Evolutionary conservation across 2,329 filamentous ascomycete species (phyloP).

Genomic region (Chaetomiaceae sp.): DNA sequence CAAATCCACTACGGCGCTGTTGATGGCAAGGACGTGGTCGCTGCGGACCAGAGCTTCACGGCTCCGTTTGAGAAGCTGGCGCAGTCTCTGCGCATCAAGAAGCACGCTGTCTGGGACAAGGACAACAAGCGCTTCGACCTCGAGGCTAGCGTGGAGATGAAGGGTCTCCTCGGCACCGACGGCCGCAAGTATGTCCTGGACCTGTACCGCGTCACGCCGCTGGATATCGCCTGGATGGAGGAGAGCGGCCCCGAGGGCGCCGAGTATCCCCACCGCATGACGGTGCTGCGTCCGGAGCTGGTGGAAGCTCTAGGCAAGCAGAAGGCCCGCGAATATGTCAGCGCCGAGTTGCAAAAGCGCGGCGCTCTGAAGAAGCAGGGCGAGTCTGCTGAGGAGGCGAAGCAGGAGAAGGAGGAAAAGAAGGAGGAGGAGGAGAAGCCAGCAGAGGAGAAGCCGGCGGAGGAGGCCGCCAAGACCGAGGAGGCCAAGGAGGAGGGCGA

Average conservation of each 20-base stretch:
- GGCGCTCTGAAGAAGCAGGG: constrained; percentile 39
- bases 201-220: constrained; percentile 86
- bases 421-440: constrained; percentile 31
- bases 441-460: constrained; percentile 34
- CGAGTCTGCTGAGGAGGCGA: constrained; percentile 1
- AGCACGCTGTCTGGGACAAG: constrained; percentile 97
- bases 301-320: constrained; percentile 79
- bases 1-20: constrained; percentile 99
- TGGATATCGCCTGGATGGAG: constrained; percentile 89
- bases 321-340: constrained; percentile 87
- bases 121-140: constrained; percentile 84
- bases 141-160: constrained; percentile 95
- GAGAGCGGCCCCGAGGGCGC: constrained; percentile 53
- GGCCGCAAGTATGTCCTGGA: constrained; percentile 97
- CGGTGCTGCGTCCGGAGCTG: constrained; percentile 83
- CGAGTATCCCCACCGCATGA: constrained; percentile 92
- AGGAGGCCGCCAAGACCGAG: constrained; percentile 25
- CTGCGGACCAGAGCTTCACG: constrained; percentile 81
- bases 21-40: constrained; percentile 92
- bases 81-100: constrained; percentile 85
- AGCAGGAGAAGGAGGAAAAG: constrained; percentile 15
- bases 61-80: constrained; percentile 85
- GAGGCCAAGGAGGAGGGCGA: constrained; percentile 29
- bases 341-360: constrained; percentile 67
- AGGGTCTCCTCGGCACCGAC: constrained; percentile 94